Evolutionary conservation across 139 green algal species (phyloP).

Genomic region (Chlorella vulgaris): DNA sequence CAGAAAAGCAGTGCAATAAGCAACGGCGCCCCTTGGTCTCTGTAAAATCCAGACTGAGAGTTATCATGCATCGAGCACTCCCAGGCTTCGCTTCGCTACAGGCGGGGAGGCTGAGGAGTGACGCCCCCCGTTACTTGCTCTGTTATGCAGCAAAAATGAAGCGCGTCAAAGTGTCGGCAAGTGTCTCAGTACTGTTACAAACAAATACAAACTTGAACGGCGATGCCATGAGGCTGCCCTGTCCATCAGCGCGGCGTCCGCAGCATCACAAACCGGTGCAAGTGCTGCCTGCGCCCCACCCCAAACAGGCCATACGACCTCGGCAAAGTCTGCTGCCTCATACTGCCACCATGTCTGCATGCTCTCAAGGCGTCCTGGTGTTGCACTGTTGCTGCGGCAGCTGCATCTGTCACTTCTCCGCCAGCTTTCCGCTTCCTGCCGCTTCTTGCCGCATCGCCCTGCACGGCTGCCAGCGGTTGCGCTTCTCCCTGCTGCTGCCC

Average conservation of each 20-base stretch:
- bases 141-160: no score
- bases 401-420: not conserved
- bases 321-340: not conserved
- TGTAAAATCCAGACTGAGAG: no score
- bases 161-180: no score
- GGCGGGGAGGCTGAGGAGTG: no score
- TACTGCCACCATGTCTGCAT: not conserved
- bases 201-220: not conserved
- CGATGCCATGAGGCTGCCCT: no score
- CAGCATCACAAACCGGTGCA: constrained; percentile 27
- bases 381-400: not conserved
- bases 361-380: not conserved
- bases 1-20: no score
- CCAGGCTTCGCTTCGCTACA: no score
- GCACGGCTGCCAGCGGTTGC: not conserved
- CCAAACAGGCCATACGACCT: constrained; percentile 32
- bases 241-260: no score
- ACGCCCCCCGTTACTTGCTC: no score
- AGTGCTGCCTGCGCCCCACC: constrained; percentile 23
- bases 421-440: not conserved
- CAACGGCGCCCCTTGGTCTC: no score
- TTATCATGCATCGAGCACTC: no score
- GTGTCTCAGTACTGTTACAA: not conserved
- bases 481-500: not conserved
- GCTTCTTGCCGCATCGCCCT: not conserved